Percentiles rank a stretch among this genome's conserved stretches.
phyloP scores from a whole-genome alignment of 78 protist genomes.

The Emiliania huxleyi region DNA sequence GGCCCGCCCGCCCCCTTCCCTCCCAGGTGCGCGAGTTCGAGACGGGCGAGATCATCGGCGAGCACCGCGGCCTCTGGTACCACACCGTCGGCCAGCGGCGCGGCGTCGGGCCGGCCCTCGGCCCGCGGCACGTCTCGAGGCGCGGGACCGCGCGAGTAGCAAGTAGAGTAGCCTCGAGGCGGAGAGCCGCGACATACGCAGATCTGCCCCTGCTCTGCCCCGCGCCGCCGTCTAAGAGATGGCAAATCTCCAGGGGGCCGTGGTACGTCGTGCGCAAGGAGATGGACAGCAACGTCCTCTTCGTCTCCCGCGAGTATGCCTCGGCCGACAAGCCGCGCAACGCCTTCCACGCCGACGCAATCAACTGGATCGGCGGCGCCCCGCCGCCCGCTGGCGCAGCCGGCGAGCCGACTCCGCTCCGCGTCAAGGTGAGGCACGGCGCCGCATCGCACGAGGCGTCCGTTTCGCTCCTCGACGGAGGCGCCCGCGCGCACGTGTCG shows the following conservation, averaged over 20 bases:
- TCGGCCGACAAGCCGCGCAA: neutral
- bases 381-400: neutral
- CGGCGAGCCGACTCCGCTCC: neutral
- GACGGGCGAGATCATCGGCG: conserved; percentile 4
- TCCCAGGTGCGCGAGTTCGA: conserved; percentile 10
- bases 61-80: conserved; percentile 44
- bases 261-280: conserved; percentile 46
- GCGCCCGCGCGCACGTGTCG: neutral
- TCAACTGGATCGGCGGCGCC: conserved; percentile 17
- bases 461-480: neutral
- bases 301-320: neutral
- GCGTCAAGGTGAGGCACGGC: conserved; percentile 28
- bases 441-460: neutral
- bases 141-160: no score
- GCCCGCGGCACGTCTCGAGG: neutral
- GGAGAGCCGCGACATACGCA: neutral
- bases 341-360: neutral
- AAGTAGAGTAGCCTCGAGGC: neutral
- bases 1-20: no score
- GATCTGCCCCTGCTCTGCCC: no score
- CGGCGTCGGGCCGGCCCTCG: neutral
- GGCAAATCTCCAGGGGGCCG: neutral
- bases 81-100: conserved; percentile 44
- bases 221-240: no score
- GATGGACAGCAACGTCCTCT: neutral